Evolutionary conservation across 2,329 filamentous ascomycete genomes (phyloP).

Genomic region (Elsinoe perseae): DNA sequence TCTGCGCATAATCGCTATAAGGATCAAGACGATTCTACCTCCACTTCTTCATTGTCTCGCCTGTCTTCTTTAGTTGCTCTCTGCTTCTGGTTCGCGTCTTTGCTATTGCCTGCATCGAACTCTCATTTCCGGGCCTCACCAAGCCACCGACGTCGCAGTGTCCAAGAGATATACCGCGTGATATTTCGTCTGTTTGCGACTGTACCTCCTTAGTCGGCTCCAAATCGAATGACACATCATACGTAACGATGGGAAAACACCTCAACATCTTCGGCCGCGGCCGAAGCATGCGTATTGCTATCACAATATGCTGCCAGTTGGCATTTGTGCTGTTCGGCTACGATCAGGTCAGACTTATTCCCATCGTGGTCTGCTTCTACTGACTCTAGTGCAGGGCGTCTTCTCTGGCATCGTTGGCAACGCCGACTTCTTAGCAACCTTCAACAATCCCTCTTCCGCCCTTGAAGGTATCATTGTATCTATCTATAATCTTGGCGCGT

Average conservation of each 20-base stretch:
- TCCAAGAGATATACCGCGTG: no score
- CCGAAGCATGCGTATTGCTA: constrained; percentile 25
- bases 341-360: constrained; percentile 21
- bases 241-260: constrained; percentile 18
- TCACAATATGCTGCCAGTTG: constrained; percentile 27
- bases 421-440: constrained; percentile 33
- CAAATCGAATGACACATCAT: no score
- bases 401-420: constrained; percentile 38
- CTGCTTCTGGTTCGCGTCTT: not conserved
- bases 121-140: not conserved
- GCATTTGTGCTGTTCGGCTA: constrained; percentile 30
- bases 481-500: constrained; percentile 34
- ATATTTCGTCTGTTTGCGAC: no score
- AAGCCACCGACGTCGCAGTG: not conserved
- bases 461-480: constrained; percentile 39
- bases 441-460: constrained; percentile 32
- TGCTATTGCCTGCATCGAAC: not conserved
- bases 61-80: not conserved
- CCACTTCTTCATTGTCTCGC: not conserved
- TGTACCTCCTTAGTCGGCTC: no score
- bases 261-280: constrained; percentile 27
- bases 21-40: not conserved
- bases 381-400: constrained; percentile 27
- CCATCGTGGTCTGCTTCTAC: not conserved
- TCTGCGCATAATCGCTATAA: not conserved